Percentiles rank a stretch among this genome's conserved stretches.
phyloP scores from a whole-genome alignment of 331 rosid genomes.

The Dryas integrifolia region DNA sequence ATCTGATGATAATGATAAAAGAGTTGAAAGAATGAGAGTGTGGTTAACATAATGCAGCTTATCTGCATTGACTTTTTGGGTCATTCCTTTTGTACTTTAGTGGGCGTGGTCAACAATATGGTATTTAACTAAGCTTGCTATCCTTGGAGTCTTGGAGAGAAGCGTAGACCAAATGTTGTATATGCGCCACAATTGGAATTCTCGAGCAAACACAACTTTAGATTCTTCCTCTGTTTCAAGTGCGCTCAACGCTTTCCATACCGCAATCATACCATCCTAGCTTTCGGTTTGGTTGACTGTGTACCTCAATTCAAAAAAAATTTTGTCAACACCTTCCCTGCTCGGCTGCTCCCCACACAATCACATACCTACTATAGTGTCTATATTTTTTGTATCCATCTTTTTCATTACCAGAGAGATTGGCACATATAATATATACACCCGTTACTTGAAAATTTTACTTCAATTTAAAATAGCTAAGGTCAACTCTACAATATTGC shows the following conservation, averaged over 20 bases:
- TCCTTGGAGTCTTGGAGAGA: not conserved
- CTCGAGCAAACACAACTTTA: not conserved
- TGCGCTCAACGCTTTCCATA: constrained; percentile 6
- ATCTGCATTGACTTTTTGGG: not conserved
- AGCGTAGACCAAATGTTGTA: not conserved
- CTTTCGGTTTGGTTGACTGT: constrained; percentile 9
- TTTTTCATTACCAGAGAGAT: no score
- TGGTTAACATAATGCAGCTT: not conserved
- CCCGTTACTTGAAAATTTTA: no score
- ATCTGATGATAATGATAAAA: not conserved
- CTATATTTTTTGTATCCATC: no score
- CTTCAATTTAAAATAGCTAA: no score
- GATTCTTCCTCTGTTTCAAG: not conserved
- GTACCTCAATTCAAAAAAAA: no score
- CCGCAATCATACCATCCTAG: not conserved
- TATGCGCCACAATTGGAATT: not conserved
- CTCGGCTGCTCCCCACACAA: not conserved
- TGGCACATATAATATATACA: no score
- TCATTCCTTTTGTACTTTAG: not conserved
- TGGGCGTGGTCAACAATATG: not conserved
- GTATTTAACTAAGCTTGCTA: not conserved
- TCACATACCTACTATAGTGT: no score
- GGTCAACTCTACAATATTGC: not conserved
- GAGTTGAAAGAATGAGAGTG: not conserved
- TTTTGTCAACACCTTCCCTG: not conserved